Base-by-base conservation (phyloP, 106 monocot species). In the Dioscorea alata region DNA sequence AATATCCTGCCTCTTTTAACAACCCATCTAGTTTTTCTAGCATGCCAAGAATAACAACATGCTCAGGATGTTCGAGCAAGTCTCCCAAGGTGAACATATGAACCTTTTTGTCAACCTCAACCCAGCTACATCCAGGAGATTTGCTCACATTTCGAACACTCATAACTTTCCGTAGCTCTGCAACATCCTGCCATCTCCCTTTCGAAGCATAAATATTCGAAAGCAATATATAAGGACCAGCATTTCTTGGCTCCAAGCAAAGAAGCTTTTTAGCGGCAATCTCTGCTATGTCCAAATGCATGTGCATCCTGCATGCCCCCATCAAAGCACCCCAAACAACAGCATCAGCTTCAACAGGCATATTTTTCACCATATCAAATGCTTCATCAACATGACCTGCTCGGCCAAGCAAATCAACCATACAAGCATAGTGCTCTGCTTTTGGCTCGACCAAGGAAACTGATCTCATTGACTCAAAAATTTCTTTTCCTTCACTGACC, bases 341-440 rank as follows among this genome's bases (percentile, higher is more conserved):
- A 57, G 92, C 88, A 77, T 92, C 92, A 31, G 88, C 80, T 74
- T 88, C 80, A 12, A 83, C 67, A 4, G 78, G 75, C 88, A 92
- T 92, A 2, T 78, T 72, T 12, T 31, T 65, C 6, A 92, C 85
- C 85, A 88, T 53, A 17, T 88, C 72, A 57, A 88, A 32, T 25
- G 92, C 92, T 77, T 92, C 88, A 24, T 83, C 57, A 14, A 92
- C 33, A 28, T 59, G 64, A 22, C 85, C 92, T 17, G 83, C 92
- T 49, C 92, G 71, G 20, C 92, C 88, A 63, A 92, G 80, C 51
- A 92, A 48, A 69, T 92, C 92, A 6, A 92, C 92, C 85, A 92
- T 81, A 72, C 92, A 92, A 24, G 92, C 81, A 78, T 88, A 85
- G 49, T 92, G 88, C 72, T 78, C 88, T 13, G 67, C 68, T 65